A percentile compares a stretch with the other conserved stretches of the same genome.
phyloP scores from a whole-genome alignment of 2,329 filamentous ascomycete species.

The Cladophialophora immunda region DNA sequence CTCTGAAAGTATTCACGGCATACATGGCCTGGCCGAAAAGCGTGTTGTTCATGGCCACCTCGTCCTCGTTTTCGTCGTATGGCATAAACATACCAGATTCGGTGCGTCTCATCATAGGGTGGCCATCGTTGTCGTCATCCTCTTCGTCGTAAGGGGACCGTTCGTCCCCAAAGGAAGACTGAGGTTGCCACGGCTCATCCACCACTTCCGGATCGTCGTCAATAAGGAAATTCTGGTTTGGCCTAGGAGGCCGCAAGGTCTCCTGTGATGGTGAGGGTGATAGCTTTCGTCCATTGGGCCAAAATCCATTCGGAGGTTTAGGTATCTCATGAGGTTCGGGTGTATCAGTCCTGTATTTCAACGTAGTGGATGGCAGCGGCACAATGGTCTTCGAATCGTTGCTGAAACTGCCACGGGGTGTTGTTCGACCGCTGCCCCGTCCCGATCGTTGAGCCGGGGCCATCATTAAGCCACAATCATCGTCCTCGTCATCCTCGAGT shows the following conservation, averaged over 20 bases:
- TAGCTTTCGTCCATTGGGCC: conserved; percentile 53
- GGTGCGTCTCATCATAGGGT: conserved; percentile 75
- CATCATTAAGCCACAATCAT: conserved; percentile 85
- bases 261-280: conserved; percentile 84
- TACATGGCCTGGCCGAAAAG: conserved; percentile 83
- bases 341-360: conserved; percentile 83
- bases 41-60: conserved; percentile 64
- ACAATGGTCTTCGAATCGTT: conserved; percentile 84
- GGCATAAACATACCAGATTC: conserved; percentile 93
- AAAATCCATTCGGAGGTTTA: conserved; percentile 48
- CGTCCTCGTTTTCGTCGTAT: conserved; percentile 73
- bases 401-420: conserved; percentile 63
- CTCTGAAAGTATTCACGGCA: conserved; percentile 72
- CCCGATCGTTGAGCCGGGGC: conserved; percentile 66
- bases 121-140: conserved; percentile 63
- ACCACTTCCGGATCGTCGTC: conserved; percentile 66
- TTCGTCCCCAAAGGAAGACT: conserved; percentile 30
- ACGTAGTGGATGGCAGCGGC: conserved; percentile 83
- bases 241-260: conserved; percentile 75
- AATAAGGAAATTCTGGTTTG: conserved; percentile 72
- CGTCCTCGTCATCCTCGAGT: conserved; percentile 61
- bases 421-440: conserved; percentile 61
- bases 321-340: conserved; percentile 63
- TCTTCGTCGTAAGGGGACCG: conserved; percentile 44
- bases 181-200: conserved; percentile 57